A percentile compares a stretch with the other conserved stretches of the same genome.
Conservation (phyloP, 176 grass and related monocot species). For the Elaeis guineensis region DNA sequence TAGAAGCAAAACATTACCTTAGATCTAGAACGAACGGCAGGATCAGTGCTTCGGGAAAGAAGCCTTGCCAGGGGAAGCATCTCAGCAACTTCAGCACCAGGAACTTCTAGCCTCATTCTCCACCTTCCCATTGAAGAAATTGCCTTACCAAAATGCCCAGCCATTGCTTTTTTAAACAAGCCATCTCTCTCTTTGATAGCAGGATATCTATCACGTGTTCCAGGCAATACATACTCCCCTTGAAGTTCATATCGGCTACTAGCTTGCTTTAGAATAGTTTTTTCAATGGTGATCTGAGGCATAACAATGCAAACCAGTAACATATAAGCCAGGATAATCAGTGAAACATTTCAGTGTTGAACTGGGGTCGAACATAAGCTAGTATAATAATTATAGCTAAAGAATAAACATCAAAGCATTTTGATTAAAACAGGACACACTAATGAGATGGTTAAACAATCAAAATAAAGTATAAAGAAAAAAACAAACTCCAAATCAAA, state of each 20-base stretch:
- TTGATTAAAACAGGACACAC: too few species aligned
- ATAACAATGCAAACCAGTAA: conserved; percentile 27
- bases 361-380: too few species aligned
- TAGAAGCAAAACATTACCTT: conserved; percentile 41
- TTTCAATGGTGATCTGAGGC: conserved; percentile 86
- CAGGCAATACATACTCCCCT: conserved; percentile 93
- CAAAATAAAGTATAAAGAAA: too few species aligned
- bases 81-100: conserved; percentile 92
- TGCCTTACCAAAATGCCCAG: conserved; percentile 81
- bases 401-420: too few species aligned
- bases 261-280: conserved; percentile 86
- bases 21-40: conserved; percentile 80
- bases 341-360: too few species aligned
- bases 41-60: conserved; percentile 96
- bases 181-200: conserved; percentile 51
- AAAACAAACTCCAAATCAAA: too few species aligned
- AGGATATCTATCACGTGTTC: conserved; percentile 77
- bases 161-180: conserved; percentile 79
- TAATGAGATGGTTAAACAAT: too few species aligned
- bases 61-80: conserved; percentile 96
- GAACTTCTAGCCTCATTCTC: conserved; percentile 94
- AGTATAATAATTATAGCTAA: too few species aligned
- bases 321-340: too few species aligned
- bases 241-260: conserved; percentile 93
- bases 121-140: conserved; percentile 98